Percentiles rank a stretch among this genome's conserved stretches.
Conservation (phyloP, 345 rosid genomes). For the Sonneratia caseolaris region DNA sequence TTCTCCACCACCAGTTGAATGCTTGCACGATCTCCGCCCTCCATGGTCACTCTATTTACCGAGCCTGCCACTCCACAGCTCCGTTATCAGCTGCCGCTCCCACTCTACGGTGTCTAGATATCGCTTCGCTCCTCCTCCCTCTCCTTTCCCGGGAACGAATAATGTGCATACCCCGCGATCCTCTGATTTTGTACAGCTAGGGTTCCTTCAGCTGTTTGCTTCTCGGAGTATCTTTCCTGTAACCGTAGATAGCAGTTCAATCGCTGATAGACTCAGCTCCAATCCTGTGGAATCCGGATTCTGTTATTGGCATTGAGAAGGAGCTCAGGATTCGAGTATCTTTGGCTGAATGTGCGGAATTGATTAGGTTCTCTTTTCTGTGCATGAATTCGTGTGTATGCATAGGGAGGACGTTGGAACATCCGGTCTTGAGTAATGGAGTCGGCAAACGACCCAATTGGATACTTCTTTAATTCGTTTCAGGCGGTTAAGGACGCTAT, state of each 20-base stretch:
- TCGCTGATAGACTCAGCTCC: background rate
- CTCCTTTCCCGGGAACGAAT: background rate
- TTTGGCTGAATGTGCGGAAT: background rate
- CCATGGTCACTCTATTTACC: background rate
- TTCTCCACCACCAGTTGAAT: background rate
- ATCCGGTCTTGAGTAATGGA: constrained; percentile 30
- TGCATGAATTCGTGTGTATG: constrained; percentile 1
- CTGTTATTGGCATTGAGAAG: too few relatives aligned
- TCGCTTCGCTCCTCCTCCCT: background rate
- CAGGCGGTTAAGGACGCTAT: constrained; percentile 61
- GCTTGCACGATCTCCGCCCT: background rate
- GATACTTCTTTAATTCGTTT: constrained; percentile 51
- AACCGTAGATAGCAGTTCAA: background rate
- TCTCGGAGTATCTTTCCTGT: background rate
- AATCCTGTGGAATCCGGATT: background rate
- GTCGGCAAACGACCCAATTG: constrained; percentile 59
- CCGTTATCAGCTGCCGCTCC: background rate
- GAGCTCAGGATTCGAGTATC: background rate
- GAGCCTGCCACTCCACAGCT: background rate
- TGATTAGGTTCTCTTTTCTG: background rate
- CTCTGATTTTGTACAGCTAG: background rate
- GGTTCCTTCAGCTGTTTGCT: background rate
- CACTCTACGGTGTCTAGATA: background rate
- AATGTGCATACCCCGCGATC: background rate
- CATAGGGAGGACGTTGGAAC: background rate